These are phyloP conservation scores for Alternaria sp. DNA, from an alignment of 2,329 filamentous ascomycete species.

Conservation along the genomic window DNA sequence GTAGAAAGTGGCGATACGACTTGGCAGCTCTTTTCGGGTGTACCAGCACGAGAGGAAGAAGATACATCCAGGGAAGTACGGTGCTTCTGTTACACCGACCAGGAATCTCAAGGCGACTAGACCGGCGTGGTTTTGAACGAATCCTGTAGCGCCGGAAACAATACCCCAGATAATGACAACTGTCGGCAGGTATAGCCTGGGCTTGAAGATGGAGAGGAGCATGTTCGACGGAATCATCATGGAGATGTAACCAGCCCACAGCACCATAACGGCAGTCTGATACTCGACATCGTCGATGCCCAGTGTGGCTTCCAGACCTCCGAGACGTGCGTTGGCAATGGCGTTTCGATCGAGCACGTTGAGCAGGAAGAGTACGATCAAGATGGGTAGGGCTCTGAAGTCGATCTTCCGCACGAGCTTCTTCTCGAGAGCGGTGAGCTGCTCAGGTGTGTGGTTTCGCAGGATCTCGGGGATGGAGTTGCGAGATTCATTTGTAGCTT, in stretches of 20 bases:
- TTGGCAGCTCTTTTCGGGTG: constrained; percentile 51
- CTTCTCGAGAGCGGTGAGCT: constrained; percentile 34
- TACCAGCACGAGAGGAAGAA: constrained; percentile 37
- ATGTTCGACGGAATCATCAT: constrained; percentile 70
- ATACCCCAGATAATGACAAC: constrained; percentile 55
- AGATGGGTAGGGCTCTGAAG: constrained; percentile 33
- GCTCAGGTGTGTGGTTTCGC: constrained; percentile 14
- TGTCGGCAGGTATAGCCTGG: constrained; percentile 60
- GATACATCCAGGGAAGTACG: constrained; percentile 23
- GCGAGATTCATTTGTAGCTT: constrained; percentile 3
- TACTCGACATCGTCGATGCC: constrained; percentile 28
- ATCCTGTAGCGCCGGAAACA: constrained; percentile 56
- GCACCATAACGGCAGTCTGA: constrained; percentile 49
- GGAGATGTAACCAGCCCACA: constrained; percentile 66
- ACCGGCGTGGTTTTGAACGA: constrained; percentile 52
- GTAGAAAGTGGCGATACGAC: constrained; percentile 63
- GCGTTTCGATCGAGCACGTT: constrained; percentile 42
- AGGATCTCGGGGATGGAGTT: constrained; percentile 19
- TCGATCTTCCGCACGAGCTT: constrained; percentile 40
- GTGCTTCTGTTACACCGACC: constrained; percentile 40
- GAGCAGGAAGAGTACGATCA: constrained; percentile 39
- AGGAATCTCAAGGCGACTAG: constrained; percentile 53
- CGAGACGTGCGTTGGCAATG: constrained; percentile 36
- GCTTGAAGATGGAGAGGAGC: constrained; percentile 60
- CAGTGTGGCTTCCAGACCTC: constrained; percentile 24